phyloP scores from a whole-genome alignment of 495 filamentous ascomycete species.

The Penicillium silybi region DNA sequence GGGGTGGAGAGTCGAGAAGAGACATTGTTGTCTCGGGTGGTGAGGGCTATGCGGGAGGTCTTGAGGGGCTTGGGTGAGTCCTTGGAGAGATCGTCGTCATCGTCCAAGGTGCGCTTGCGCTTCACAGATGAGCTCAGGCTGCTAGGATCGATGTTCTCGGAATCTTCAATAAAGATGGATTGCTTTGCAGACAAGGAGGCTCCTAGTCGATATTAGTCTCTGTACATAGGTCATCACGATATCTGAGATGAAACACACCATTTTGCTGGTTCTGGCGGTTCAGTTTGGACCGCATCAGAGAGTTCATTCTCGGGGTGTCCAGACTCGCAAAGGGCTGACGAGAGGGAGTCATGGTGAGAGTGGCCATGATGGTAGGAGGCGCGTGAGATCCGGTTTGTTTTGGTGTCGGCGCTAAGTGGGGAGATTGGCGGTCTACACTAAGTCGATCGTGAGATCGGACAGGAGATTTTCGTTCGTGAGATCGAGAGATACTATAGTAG shows the following conservation, averaged over 20 bases:
- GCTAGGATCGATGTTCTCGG: constrained; percentile 78
- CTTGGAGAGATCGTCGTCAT: constrained; percentile 50
- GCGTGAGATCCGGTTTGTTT: constrained; percentile 23
- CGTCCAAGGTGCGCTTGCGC: constrained; percentile 48
- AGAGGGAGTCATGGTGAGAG: constrained; percentile 40
- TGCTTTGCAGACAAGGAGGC: constrained; percentile 25
- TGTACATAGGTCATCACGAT: not conserved
- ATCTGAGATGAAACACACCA: constrained; percentile 36
- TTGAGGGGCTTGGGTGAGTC: constrained; percentile 38
- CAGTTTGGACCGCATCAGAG: constrained; percentile 39
- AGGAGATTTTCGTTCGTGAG: not conserved
- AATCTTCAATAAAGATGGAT: constrained; percentile 52
- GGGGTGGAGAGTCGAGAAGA: constrained; percentile 32
- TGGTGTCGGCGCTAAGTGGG: constrained; percentile 27
- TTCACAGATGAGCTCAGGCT: constrained; percentile 64
- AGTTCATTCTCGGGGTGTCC: constrained; percentile 40
- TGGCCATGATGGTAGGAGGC: constrained; percentile 28
- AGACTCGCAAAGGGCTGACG: constrained; percentile 46
- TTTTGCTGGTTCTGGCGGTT: constrained; percentile 55
- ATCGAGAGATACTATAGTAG: not conserved
- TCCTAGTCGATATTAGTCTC: constrained; percentile 16
- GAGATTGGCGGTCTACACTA: constrained; percentile 16
- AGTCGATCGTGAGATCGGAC: constrained; percentile 6
- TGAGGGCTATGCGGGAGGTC: constrained; percentile 34
- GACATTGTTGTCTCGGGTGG: constrained; percentile 29